Conservation (phyloP, 768 basidiomycete species). For the Tulasnella sp. region DNA sequence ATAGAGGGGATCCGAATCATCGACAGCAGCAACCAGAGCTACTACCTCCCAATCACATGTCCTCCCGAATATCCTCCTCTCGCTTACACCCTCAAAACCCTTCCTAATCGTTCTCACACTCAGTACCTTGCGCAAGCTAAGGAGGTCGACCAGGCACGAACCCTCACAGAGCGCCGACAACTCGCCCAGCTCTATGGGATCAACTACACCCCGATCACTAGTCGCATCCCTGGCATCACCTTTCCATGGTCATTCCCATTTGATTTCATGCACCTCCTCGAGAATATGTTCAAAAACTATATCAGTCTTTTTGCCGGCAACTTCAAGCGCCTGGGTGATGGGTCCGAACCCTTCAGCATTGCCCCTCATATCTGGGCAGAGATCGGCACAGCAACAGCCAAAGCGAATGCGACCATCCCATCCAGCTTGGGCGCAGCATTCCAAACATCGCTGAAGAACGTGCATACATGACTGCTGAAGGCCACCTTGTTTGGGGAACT, state of each 20-base stretch:
- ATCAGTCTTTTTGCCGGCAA: slow-evolving; percentile 35
- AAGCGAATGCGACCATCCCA: slow-evolving; percentile 35
- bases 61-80: not conserved
- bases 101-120: not conserved
- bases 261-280: slow-evolving; percentile 47
- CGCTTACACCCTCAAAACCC: not conserved
- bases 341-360: slow-evolving; percentile 29
- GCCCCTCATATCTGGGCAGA: slow-evolving; percentile 34
- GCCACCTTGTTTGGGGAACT: slow-evolving; percentile 36
- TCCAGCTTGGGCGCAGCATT: slow-evolving; percentile 29
- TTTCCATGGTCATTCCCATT: slow-evolving; percentile 38
- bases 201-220: slow-evolving; percentile 32
- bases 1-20: slow-evolving; percentile 29
- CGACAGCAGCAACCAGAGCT: slow-evolving; percentile 21
- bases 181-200: slow-evolving; percentile 31
- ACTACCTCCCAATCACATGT: slow-evolving; percentile 26
- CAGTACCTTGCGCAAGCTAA: not conserved
- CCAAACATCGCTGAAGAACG: slow-evolving; percentile 33
- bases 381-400: slow-evolving; percentile 33
- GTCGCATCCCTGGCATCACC: slow-evolving; percentile 28
- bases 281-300: slow-evolving; percentile 39
- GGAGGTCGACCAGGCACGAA: not conserved
- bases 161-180: slow-evolving; percentile 24
- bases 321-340: slow-evolving; percentile 37
- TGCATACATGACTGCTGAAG: slow-evolving; percentile 33